A percentile compares a stretch with the other conserved stretches of the same genome.
phyloP scores from a whole-genome alignment of 2,329 filamentous ascomycete species.

The Venturia effusa region DNA sequence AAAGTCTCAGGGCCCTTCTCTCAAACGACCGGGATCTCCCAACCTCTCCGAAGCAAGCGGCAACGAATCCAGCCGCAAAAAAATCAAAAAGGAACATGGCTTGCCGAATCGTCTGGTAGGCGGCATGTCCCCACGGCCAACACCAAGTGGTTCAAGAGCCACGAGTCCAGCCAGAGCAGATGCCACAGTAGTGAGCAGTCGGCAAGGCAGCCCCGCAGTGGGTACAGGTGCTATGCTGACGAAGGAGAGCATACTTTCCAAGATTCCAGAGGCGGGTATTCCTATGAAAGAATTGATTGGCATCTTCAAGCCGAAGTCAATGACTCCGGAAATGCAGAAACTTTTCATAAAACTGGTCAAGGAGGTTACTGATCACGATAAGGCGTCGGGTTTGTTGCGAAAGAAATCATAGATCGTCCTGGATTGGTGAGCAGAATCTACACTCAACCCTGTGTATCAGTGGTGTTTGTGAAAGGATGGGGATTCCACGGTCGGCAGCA shows the following conservation, averaged over 20 bases:
- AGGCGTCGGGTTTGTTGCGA: not conserved
- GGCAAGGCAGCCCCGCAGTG: conserved; percentile 8
- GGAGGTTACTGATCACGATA: conserved; percentile 15
- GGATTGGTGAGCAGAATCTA: too few relatives aligned
- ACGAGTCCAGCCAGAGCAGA: conserved; percentile 20
- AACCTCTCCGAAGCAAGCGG: conserved; percentile 84
- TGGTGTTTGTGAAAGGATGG: too few relatives aligned
- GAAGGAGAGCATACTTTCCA: conserved; percentile 32
- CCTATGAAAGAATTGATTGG: conserved; percentile 29
- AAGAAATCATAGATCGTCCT: not conserved
- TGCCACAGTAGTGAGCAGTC: conserved; percentile 11
- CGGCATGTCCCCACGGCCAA: conserved; percentile 35
- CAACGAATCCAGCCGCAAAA: conserved; percentile 77
- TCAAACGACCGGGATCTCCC: conserved; percentile 80
- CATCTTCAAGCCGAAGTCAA: conserved; percentile 31
- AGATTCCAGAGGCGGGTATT: conserved; percentile 34
- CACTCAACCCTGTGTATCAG: too few relatives aligned
- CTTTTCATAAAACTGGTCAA: conserved; percentile 36
- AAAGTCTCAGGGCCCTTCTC: conserved; percentile 32
- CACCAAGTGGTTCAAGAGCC: conserved; percentile 20
- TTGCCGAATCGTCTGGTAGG: conserved; percentile 52
- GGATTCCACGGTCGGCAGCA: too few relatives aligned
- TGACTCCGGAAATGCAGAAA: conserved; percentile 21
- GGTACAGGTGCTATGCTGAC: conserved; percentile 25
- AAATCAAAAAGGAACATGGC: conserved; percentile 36